These are phyloP conservation scores for Phialocephala sp. DNA, from an alignment of 2,329 filamentous ascomycete genomes.

Conservation along the genomic window DNA sequence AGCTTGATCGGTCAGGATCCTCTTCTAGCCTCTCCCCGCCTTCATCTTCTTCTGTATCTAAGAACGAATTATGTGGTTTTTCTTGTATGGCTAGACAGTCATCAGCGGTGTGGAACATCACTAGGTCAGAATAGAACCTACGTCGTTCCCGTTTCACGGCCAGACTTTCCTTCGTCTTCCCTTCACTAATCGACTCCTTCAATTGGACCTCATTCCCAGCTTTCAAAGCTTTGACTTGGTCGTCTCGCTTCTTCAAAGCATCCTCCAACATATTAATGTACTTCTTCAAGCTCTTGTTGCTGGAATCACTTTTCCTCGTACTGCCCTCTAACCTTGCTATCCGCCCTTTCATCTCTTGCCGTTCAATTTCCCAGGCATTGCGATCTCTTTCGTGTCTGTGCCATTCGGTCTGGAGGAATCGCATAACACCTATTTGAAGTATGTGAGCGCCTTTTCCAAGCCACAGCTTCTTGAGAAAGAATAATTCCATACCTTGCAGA, in stretches of 20 bases:
- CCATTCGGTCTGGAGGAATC: conserved; percentile 99
- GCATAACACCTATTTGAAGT: conserved; percentile 84
- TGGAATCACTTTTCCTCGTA: conserved; percentile 81
- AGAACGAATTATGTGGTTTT: conserved; percentile 43
- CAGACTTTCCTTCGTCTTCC: conserved; percentile 59
- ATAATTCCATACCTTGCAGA: conserved; percentile 61
- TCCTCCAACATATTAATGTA: conserved; percentile 89
- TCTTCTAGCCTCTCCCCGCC: conserved; percentile 45
- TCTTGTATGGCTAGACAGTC: conserved; percentile 27
- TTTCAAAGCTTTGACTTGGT: conserved; percentile 64
- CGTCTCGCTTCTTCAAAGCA: conserved; percentile 83
- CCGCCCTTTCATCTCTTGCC: conserved; percentile 97
- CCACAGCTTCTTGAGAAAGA: neutral
- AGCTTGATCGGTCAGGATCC: conserved; percentile 54
- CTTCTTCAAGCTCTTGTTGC: conserved; percentile 87
- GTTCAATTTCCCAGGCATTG: conserved; percentile 98
- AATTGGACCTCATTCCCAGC: conserved; percentile 48
- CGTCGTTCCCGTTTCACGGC: conserved; percentile 61
- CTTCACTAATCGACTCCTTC: conserved; percentile 45
- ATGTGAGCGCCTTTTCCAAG: neutral
- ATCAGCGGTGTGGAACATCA: conserved; percentile 11
- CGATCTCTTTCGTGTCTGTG: conserved; percentile 96
- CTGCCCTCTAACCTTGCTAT: conserved; percentile 95
- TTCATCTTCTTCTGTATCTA: conserved; percentile 54
- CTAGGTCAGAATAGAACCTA: conserved; percentile 44